phyloP scores from a whole-genome alignment of 371 early-diverging fungal species.

The Phascolomyces articulosus region DNA sequence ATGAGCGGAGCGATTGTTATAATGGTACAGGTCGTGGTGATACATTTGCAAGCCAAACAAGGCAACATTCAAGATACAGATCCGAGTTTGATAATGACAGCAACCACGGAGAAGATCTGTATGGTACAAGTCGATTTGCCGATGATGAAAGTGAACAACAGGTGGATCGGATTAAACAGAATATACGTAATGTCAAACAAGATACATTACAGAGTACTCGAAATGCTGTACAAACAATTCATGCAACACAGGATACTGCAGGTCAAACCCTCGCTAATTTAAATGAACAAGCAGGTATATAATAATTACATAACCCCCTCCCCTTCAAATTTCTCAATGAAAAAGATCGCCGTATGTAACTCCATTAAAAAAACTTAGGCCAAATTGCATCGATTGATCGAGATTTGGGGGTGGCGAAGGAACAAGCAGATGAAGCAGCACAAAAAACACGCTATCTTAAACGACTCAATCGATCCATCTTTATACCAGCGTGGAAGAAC shows the following conservation, averaged over 20 bases:
- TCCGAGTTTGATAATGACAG: background rate
- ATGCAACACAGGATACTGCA: constrained; percentile 67
- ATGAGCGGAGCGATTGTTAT: background rate
- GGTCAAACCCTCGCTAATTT: constrained; percentile 65
- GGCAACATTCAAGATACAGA: background rate
- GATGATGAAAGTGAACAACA: constrained; percentile 47
- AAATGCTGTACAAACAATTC: constrained; percentile 65
- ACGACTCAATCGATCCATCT: constrained; percentile 79
- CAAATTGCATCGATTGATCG: constrained; percentile 74
- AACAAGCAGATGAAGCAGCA: constrained; percentile 73
- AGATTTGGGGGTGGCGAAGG: constrained; percentile 71
- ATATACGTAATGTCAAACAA: constrained; percentile 70
- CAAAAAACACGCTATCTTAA: constrained; percentile 76
- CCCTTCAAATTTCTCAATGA: too few relatives aligned
- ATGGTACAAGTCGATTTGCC: constrained; percentile 8
- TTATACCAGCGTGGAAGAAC: constrained; percentile 70
- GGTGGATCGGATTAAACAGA: constrained; percentile 54
- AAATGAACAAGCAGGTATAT: constrained; percentile 64
- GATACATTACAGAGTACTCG: constrained; percentile 76
- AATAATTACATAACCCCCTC: too few relatives aligned
- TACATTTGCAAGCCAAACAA: background rate
- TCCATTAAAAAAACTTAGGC: too few relatives aligned
- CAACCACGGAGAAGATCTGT: background rate
- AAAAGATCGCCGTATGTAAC: too few relatives aligned
- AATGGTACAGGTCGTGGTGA: background rate